Evolutionary conservation across 1,139 yeast genomes (phyloP).

Genomic region (Suhomyces wounanorum): DNA sequence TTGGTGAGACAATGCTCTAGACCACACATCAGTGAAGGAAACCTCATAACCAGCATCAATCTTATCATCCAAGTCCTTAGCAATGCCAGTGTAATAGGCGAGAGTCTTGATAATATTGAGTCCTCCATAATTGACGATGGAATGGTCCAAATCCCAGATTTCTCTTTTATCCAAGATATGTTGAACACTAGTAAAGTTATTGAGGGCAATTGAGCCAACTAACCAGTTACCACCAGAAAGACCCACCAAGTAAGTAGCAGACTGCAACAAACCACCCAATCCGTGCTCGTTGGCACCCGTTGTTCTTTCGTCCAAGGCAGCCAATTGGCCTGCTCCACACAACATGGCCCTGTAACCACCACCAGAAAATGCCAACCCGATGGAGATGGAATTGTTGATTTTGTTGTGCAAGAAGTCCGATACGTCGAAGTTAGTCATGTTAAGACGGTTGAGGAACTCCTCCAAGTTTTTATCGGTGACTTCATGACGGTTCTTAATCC

Average conservation of each 20-base stretch:
- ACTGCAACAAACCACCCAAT: constrained; percentile 75
- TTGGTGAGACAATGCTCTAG: constrained; percentile 79
- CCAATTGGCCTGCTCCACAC: constrained; percentile 28
- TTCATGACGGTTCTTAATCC: constrained; percentile 23
- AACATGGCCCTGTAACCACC: constrained; percentile 34
- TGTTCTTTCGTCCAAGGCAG: constrained; percentile 30
- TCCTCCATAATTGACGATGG: constrained; percentile 72
- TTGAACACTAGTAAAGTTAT: constrained; percentile 77
- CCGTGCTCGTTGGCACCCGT: constrained; percentile 57
- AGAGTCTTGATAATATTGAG: constrained; percentile 58
- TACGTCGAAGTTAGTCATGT: constrained; percentile 25
- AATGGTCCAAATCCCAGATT: constrained; percentile 70
- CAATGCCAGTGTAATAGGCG: constrained; percentile 55
- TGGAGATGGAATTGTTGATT: constrained; percentile 22
- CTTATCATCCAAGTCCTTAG: constrained; percentile 59
- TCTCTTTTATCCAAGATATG: constrained; percentile 50
- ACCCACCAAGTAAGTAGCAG: constrained; percentile 74
- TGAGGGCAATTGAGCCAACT: constrained; percentile 75
- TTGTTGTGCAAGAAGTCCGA: constrained; percentile 21
- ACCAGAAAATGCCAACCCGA: constrained; percentile 30
- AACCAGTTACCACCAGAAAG: constrained; percentile 90
- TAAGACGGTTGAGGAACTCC: constrained; percentile 21
- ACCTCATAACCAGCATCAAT: constrained; percentile 74
- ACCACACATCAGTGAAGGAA: constrained; percentile 91
- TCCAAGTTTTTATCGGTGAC: constrained; percentile 24